Base-by-base conservation (phyloP, 1,284 basidiomycete genomes). In the Austroboletus niveus region DNA sequence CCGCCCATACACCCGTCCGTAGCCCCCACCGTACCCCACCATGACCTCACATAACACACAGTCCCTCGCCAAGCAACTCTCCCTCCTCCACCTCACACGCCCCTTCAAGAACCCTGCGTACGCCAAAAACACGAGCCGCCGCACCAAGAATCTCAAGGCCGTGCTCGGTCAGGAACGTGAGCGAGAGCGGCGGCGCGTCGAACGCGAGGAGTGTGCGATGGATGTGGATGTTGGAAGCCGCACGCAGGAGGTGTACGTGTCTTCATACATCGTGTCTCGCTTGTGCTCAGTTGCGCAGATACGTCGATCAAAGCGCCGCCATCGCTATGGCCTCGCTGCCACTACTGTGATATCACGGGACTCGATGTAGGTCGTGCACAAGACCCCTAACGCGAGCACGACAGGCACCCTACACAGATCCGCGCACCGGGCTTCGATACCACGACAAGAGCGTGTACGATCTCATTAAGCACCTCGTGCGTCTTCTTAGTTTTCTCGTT, bases 381-480 rank as follows among this genome's bases (percentile, higher is more conserved):
- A 35, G 34, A 35, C 2, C 8, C 10, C 8, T 15, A 40, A n/a
- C 4, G 35, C 14, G 15, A 36, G 6, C 34, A 17, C 6, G 15
- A n/a, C 35, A 90, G 87, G 90, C 87, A 1, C 88, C 86, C 4
- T 93, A 94, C 61, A 93, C 89, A 0, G 90, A 94, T 60, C 92
- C 92, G 7, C 81, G 84, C 3, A 91, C 90, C 0, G 82, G 85
- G 1, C 73, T 94, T 17, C 78, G 92, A 5, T 94, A 90, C 65
- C 89, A 94, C 58, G 88, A 92, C 72, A 92, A 88, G 69, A 89
- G 85, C 57, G 82, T 94, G 6, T 94, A 92, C 66, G 87, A 92
- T 49, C 73, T 92, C 39, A 84, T 94, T 62, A 90, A 89, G 64
- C 79, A 80, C 36, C 73, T 94, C 60, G 91, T 90, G 56, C 59